These are phyloP conservation scores for Fulvia fulva DNA, from an alignment of 2,329 filamentous ascomycete genomes.

Conservation along the genomic window DNA sequence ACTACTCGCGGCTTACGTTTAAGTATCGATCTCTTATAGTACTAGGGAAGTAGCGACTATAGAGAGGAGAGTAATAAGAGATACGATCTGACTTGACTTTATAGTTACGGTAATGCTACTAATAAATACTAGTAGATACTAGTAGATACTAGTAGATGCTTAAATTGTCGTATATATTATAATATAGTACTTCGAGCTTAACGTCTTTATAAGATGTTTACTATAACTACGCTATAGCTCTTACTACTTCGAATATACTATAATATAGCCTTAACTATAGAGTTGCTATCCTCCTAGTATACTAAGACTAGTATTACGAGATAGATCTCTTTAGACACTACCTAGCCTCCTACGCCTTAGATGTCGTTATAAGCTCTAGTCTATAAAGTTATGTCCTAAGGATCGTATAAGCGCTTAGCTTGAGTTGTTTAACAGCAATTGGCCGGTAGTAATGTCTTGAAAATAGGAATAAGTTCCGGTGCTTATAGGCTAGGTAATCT, in stretches of 20 bases:
- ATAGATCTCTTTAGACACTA: neutral
- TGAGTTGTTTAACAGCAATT: too few relatives aligned
- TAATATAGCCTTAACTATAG: neutral
- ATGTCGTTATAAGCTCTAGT: too few relatives aligned
- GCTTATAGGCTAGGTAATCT: too few relatives aligned
- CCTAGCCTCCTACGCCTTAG: neutral
- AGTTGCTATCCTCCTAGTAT: neutral
- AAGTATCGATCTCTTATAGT: neutral
- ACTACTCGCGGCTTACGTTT: neutral
- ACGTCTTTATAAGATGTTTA: neutral
- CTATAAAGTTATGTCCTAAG: too few relatives aligned
- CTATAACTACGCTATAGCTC: neutral
- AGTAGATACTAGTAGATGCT: neutral
- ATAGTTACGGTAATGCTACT: neutral
- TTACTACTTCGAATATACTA: neutral
- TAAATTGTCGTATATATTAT: too few relatives aligned
- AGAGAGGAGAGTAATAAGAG: neutral
- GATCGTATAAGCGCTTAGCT: too few relatives aligned
- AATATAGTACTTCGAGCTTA: neutral
- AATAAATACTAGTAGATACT: neutral
- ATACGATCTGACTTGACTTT: neutral
- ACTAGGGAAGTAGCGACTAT: neutral
- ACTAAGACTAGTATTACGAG: neutral
- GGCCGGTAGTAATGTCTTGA: too few relatives aligned
- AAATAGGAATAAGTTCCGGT: too few relatives aligned